Conservation (phyloP, 495 filamentous ascomycete genomes). For the Penicillium herquei region DNA sequence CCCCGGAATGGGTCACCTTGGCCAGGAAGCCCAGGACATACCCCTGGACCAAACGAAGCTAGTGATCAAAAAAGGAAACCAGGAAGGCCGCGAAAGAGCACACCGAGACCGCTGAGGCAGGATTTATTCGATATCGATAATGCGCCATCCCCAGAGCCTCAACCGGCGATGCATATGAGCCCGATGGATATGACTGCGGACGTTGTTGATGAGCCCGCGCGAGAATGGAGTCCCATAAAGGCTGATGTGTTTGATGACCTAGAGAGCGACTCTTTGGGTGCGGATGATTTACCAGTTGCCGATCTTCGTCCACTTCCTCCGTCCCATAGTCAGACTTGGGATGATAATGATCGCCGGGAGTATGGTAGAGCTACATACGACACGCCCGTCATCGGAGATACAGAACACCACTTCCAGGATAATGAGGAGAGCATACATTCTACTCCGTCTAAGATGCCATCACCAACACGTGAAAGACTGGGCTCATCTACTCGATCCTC, state of each 20-base stretch:
- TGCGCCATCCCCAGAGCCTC: constrained; percentile 15
- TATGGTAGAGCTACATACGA: constrained; percentile 27
- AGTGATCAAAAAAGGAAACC: constrained; percentile 32
- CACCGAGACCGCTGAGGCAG: constrained; percentile 16
- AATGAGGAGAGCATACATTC: constrained; percentile 35
- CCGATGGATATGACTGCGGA: constrained; percentile 24
- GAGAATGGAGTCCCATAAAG: constrained; percentile 28
- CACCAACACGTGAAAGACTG: constrained; percentile 28
- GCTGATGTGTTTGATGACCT: constrained; percentile 24
- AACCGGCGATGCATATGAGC: constrained; percentile 15
- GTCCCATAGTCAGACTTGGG: neutral
- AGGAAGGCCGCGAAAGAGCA: constrained; percentile 41
- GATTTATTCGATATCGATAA: constrained; percentile 15
- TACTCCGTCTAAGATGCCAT: constrained; percentile 44
- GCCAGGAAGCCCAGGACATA: constrained; percentile 37
- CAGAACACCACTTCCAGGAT: constrained; percentile 31
- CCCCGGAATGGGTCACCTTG: constrained; percentile 33
- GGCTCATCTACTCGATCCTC: constrained; percentile 32
- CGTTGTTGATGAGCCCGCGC: constrained; percentile 11
- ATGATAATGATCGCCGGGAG: constrained; percentile 5
- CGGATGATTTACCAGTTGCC: constrained; percentile 24
- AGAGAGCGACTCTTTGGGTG: constrained; percentile 26
- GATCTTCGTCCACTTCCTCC: constrained; percentile 18
- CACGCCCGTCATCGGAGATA: constrained; percentile 29
- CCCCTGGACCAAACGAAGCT: constrained; percentile 17